These are phyloP conservation scores for Funneliformis geosporum DNA, from an alignment of 192 early-diverging fungal species.

Conservation along the genomic window DNA sequence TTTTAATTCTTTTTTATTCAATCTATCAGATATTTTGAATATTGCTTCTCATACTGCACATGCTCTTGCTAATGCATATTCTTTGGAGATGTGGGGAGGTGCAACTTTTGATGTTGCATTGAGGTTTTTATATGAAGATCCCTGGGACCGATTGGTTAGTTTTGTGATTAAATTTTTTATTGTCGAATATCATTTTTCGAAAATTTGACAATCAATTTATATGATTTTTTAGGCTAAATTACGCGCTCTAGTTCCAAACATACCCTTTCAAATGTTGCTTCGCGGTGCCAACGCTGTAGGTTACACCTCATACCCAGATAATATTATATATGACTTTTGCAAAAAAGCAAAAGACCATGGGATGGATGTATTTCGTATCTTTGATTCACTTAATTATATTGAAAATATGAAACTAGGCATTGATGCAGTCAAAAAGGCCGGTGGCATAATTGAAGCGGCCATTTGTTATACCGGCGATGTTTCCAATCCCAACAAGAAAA, in stretches of 20 bases:
- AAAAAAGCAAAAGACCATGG: slow-evolving; percentile 84
- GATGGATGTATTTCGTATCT: slow-evolving; percentile 97
- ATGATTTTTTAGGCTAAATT: slow-evolving; percentile 45
- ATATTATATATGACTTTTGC: slow-evolving; percentile 96
- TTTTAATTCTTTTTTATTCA: not conserved
- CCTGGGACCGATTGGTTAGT: slow-evolving; percentile 87
- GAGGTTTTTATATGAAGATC: slow-evolving; percentile 96
- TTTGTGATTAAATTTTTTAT: not conserved
- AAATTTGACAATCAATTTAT: not conserved
- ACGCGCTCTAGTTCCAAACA: slow-evolving; percentile 87
- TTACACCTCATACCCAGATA: slow-evolving; percentile 97
- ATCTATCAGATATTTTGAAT: slow-evolving; percentile 55
- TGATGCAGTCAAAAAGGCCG: slow-evolving; percentile 88
- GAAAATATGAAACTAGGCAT: slow-evolving; percentile 96
- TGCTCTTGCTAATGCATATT: slow-evolving; percentile 83
- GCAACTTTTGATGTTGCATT: slow-evolving; percentile 97
- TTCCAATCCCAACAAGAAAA: slow-evolving; percentile 75
- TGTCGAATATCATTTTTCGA: not conserved
- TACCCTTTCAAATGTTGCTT: slow-evolving; percentile 98
- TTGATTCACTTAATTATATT: slow-evolving; percentile 96
- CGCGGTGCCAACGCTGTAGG: slow-evolving; percentile 98
- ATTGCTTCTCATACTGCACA: slow-evolving; percentile 89
- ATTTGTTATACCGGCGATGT: slow-evolving; percentile 96
- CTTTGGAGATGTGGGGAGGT: slow-evolving; percentile 98
- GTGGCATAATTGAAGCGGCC: slow-evolving; percentile 91